Evolutionary conservation across 1,284 basidiomycete genomes (phyloP).

Genomic region (Fomitopsis pinicola): DNA sequence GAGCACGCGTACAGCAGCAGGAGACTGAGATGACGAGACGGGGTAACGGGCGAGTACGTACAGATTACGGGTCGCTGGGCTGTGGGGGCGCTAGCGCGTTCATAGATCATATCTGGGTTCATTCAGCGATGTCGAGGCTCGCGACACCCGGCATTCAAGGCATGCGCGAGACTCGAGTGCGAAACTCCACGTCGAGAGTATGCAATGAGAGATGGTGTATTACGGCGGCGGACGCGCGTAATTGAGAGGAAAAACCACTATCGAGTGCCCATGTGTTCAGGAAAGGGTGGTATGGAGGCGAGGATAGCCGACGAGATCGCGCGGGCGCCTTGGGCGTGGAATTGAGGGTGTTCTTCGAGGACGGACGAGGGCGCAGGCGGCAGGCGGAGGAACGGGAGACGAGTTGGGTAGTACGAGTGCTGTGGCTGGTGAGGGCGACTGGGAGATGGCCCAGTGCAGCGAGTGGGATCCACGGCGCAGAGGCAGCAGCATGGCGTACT

Average conservation of each 20-base stretch:
- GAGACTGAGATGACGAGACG: neutral
- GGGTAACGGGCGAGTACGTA: constrained; percentile 3
- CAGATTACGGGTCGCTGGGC: neutral
- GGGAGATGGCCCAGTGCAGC: too few relatives aligned
- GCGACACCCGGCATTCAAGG: neutral
- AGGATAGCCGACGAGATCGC: neutral
- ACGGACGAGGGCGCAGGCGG: neutral
- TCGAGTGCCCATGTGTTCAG: neutral
- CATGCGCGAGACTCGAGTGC: constrained; percentile 1
- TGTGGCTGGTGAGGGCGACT: too few relatives aligned
- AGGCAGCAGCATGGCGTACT: neutral
- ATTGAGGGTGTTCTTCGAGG: neutral
- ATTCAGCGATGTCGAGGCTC: neutral
- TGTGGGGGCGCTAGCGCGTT: neutral
- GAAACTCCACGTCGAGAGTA: too few relatives aligned
- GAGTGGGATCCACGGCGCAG: neutral
- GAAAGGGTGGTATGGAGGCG: neutral
- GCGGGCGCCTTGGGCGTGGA: neutral
- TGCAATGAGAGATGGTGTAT: neutral
- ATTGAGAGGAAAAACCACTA: neutral
- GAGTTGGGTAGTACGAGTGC: too few relatives aligned
- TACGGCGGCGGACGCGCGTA: neutral
- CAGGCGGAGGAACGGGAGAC: neutral
- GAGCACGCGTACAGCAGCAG: neutral
- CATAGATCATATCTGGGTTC: neutral